Conservation (phyloP, 2,329 filamentous ascomycete species). For the Triangularia setosa region DNA sequence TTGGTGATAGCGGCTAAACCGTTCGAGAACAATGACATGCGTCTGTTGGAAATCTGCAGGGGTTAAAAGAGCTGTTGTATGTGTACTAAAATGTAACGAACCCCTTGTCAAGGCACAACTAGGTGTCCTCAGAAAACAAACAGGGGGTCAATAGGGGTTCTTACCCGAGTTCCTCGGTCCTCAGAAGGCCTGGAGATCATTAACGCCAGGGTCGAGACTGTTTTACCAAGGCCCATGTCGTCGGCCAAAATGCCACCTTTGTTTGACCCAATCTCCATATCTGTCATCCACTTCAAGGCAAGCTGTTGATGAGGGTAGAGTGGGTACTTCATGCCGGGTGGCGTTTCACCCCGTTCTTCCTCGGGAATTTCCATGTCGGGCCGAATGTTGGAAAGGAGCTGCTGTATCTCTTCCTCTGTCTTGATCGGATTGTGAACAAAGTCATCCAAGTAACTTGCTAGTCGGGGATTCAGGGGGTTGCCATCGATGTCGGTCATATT, state of each 20-base stretch:
- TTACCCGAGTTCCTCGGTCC: neutral
- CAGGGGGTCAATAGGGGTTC: neutral
- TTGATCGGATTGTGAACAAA: conserved; percentile 37
- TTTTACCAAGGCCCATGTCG: conserved; percentile 83
- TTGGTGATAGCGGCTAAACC: neutral
- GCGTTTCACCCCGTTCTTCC: conserved; percentile 64
- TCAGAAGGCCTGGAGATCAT: conserved; percentile 58
- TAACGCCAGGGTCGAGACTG: conserved; percentile 75
- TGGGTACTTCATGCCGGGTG: conserved; percentile 60
- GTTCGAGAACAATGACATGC: neutral
- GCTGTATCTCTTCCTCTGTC: conserved; percentile 62
- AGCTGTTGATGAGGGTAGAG: conserved; percentile 81
- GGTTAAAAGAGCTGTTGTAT: neutral
- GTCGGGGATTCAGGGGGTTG: conserved; percentile 32
- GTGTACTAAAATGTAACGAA: neutral
- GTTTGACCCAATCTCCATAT: conserved; percentile 68
- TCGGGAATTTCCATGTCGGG: conserved; percentile 64
- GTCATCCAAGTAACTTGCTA: conserved; percentile 35
- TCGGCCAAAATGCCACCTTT: conserved; percentile 76
- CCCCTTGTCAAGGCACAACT: neutral
- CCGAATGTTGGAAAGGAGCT: conserved; percentile 67
- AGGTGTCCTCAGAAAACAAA: neutral
- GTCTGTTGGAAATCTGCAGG: neutral
- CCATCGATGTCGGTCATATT: conserved; percentile 36
- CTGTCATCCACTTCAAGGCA: conserved; percentile 71